phyloP scores from a whole-genome alignment of 306 rosid genomes.

The Adenanthera pavonina region DNA sequence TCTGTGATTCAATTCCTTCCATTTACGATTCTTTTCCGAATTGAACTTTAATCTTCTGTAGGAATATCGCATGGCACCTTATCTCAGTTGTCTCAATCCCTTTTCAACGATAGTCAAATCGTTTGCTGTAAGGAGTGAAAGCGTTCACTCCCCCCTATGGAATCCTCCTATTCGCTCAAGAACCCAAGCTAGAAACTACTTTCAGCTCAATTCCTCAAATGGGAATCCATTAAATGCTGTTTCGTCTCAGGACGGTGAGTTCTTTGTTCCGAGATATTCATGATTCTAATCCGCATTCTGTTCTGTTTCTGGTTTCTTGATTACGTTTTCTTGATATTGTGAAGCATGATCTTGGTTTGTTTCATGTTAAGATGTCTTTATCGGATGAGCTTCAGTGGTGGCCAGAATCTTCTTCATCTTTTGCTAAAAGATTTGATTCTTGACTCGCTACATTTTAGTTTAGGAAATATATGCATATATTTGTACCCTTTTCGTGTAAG shows the following conservation, averaged over 20 bases:
- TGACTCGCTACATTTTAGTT: not conserved
- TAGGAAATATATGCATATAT: not conserved
- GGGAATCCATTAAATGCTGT: constrained; percentile 71
- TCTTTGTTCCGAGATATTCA: not conserved
- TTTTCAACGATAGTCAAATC: constrained; percentile 51
- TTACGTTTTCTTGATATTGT: not conserved
- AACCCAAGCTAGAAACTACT: constrained; percentile 48
- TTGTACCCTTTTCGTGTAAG: not conserved
- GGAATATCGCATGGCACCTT: constrained; percentile 63
- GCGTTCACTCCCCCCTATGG: constrained; percentile 43
- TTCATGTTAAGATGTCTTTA: not conserved
- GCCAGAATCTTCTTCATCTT: not conserved
- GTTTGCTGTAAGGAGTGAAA: constrained; percentile 53
- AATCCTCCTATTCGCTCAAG: constrained; percentile 46
- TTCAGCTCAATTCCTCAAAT: constrained; percentile 82
- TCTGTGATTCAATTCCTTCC: constrained; percentile 19
- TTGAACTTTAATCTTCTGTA: constrained; percentile 16
- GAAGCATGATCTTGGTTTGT: not conserved
- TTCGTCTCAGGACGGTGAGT: constrained; percentile 74
- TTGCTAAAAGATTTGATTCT: not conserved
- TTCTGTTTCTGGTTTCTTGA: not conserved
- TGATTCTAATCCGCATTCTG: not conserved
- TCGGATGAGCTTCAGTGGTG: not conserved
- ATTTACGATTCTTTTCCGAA: not conserved
- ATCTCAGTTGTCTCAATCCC: constrained; percentile 33